Conservation (phyloP, 2,329 filamentous ascomycete genomes). For the Fusarium penzigii region DNA sequence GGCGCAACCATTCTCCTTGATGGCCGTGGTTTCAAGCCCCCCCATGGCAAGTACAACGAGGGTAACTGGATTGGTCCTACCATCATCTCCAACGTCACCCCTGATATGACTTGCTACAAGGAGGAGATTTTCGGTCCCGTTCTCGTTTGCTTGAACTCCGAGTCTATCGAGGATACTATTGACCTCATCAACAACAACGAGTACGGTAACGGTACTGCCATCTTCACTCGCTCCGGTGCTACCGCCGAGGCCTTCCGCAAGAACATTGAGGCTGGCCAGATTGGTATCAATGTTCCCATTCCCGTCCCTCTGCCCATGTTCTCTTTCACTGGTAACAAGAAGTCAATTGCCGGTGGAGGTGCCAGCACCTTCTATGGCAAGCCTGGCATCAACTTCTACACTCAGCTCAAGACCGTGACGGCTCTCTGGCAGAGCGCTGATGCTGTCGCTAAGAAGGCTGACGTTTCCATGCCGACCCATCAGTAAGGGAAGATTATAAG, state of each 20-base stretch:
- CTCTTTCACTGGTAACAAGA: conserved; percentile 79
- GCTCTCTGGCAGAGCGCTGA: conserved; percentile 86
- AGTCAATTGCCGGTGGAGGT: conserved; percentile 86
- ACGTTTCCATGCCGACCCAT: conserved; percentile 79
- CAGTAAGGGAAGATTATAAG: conserved; percentile 26
- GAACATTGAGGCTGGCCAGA: conserved; percentile 81
- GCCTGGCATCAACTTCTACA: conserved; percentile 92
- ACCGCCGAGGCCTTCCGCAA: conserved; percentile 78
- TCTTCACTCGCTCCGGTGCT: conserved; percentile 78
- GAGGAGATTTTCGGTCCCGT: conserved; percentile 88
- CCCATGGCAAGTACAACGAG: conserved; percentile 71
- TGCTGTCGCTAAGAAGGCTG: conserved; percentile 80
- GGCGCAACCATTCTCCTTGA: conserved; percentile 83
- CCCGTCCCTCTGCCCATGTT: conserved; percentile 72
- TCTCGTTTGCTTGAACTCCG: conserved; percentile 76
- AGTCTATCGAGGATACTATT: conserved; percentile 77
- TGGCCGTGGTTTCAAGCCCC: conserved; percentile 71
- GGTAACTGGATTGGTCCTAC: conserved; percentile 86
- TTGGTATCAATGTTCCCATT: conserved; percentile 84
- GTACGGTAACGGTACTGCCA: conserved; percentile 83
- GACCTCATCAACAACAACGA: conserved; percentile 82
- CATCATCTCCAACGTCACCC: conserved; percentile 78
- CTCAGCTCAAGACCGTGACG: conserved; percentile 96
- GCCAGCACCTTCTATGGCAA: conserved; percentile 94
- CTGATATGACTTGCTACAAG: conserved; percentile 79